These are phyloP conservation scores for Amaranthus palmeri DNA, from an alignment of 148 eudicot species.

Conservation along the genomic window DNA sequence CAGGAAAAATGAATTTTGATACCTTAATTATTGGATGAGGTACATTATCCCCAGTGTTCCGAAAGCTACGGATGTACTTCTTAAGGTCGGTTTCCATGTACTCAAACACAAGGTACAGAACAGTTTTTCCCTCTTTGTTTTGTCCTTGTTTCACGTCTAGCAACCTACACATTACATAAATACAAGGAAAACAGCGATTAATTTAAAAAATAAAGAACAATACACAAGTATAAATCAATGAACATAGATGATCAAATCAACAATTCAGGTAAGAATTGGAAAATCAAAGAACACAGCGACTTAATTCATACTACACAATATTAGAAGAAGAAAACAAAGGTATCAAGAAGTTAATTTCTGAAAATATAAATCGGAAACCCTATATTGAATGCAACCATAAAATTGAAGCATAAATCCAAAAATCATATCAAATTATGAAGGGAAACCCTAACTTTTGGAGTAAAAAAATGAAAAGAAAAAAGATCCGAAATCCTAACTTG, in stretches of 20 bases:
- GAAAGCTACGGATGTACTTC: conserved; percentile 76
- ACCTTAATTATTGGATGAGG: conserved; percentile 70
- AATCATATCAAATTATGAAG: no score
- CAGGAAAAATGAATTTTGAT: neutral
- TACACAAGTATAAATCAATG: no score
- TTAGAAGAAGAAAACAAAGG: no score
- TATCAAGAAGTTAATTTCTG: neutral
- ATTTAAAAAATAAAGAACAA: no score
- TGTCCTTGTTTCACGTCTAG: conserved; percentile 93
- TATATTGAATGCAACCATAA: neutral
- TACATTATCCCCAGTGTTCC: conserved; percentile 49
- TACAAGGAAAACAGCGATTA: neutral
- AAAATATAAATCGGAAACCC: neutral
- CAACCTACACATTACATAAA: conserved; percentile 37
- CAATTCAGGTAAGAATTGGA: neutral
- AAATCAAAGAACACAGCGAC: neutral
- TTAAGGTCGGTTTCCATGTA: conserved; percentile 96
- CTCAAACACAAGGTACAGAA: conserved; percentile 91
- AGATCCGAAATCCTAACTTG: neutral
- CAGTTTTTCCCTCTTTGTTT: conserved; percentile 93
- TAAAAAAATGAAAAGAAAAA: neutral
- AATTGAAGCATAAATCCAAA: no score
- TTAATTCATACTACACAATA: no score
- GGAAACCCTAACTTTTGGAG: no score
- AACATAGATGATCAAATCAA: neutral